A percentile compares a stretch with the other conserved stretches of the same genome.
Evolutionary conservation across 768 basidiomycete species (phyloP).

Genomic region (Chalciporus sphaerocephalus): DNA sequence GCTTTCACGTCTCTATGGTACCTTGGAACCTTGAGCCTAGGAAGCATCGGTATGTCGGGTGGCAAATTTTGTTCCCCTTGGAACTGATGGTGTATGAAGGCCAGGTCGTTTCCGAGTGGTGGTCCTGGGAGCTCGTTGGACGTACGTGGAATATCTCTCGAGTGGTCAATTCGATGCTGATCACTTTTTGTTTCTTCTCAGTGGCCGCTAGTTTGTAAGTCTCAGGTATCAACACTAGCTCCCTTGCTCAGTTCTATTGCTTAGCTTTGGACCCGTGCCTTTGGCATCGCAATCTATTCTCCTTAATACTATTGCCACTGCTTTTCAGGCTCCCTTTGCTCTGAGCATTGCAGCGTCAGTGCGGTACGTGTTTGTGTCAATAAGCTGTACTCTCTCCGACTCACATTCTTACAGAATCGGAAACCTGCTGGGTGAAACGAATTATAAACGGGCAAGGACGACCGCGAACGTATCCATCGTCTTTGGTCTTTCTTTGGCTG

Average conservation of each 20-base stretch:
- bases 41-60: slow-evolving; percentile 57
- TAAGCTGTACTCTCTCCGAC: neutral
- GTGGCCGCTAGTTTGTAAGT: slow-evolving; percentile 47
- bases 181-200: slow-evolving; percentile 12
- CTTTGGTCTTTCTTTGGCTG: slow-evolving; percentile 56
- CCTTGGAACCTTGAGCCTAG: slow-evolving; percentile 69
- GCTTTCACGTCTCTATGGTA: slow-evolving; percentile 54
- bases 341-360: slow-evolving; percentile 79
- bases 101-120: slow-evolving; percentile 59
- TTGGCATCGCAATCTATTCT: slow-evolving; percentile 86
- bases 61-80: neutral
- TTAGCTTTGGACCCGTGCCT: slow-evolving; percentile 66
- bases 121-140: slow-evolving; percentile 89
- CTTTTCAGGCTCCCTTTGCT: slow-evolving; percentile 77
- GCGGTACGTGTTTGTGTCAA: slow-evolving; percentile 43
- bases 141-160: slow-evolving; percentile 9
- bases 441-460: slow-evolving; percentile 63
- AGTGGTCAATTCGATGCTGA: neutral
- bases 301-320: slow-evolving; percentile 63
- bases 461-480: slow-evolving; percentile 61
- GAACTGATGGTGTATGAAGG: neutral
- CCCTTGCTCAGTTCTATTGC: slow-evolving; percentile 11
- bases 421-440: slow-evolving; percentile 76
- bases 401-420: slow-evolving; percentile 51
- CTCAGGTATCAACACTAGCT: neutral